phyloP scores from a whole-genome alignment of 2,329 filamentous ascomycete species.

The Aciculosporium take region DNA sequence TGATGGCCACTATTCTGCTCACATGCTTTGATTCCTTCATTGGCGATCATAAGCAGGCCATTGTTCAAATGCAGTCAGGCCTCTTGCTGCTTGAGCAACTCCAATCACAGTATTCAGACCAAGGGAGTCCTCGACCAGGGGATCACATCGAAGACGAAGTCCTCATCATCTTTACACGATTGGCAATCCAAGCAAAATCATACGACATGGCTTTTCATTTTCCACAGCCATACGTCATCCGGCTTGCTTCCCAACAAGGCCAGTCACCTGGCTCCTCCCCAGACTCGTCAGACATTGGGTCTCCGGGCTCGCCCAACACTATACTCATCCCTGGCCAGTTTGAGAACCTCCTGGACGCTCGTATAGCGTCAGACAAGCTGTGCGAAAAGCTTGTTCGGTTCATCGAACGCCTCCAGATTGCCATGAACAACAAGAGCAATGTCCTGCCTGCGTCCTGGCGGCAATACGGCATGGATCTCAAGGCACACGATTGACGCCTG shows the following conservation, averaged over 20 bases:
- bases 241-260: slow-evolving; percentile 21
- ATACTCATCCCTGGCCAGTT: slow-evolving; percentile 24
- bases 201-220: slow-evolving; percentile 58
- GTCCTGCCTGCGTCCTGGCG: slow-evolving; percentile 34
- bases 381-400: slow-evolving; percentile 44
- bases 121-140: slow-evolving; percentile 13
- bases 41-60: slow-evolving; percentile 47
- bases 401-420: slow-evolving; percentile 37
- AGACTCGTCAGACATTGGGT: slow-evolving; percentile 8
- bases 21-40: slow-evolving; percentile 57
- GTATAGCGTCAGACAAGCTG: slow-evolving; percentile 40
- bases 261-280: slow-evolving; percentile 22
- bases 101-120: slow-evolving; percentile 11
- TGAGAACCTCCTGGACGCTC: slow-evolving; percentile 36
- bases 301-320: slow-evolving; percentile 9
- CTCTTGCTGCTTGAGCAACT: slow-evolving; percentile 39
- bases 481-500: slow-evolving; percentile 38
- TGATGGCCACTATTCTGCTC: slow-evolving; percentile 52
- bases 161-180: slow-evolving; percentile 46
- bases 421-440: slow-evolving; percentile 35
- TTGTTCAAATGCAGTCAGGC: slow-evolving; percentile 45
- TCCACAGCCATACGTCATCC: slow-evolving; percentile 45
- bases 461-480: slow-evolving; percentile 33
- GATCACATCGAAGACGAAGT: slow-evolving; percentile 44
- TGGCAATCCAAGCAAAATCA: slow-evolving; percentile 51